Evolutionary conservation across 179 eudicot genomes (phyloP).

Genomic region (Dionaea muscipula): DNA sequence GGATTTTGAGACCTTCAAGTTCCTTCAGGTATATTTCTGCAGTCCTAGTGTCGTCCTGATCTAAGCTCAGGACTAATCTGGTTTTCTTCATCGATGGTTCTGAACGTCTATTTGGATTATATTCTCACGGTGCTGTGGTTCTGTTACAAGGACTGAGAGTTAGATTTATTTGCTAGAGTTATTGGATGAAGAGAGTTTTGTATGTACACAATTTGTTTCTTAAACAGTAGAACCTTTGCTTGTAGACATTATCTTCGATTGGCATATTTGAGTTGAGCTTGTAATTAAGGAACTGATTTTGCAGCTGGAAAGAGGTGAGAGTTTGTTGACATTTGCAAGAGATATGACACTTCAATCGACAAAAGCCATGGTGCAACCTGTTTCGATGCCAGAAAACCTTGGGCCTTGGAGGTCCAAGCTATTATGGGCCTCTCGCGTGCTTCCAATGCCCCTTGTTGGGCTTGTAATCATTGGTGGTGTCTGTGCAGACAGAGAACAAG

Average conservation of each 20-base stretch:
- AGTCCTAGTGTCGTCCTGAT: background rate
- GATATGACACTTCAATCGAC: constrained; percentile 84
- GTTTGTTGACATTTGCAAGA: constrained; percentile 81
- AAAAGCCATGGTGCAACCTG: constrained; percentile 60
- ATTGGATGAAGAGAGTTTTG: background rate
- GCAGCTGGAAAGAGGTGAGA: constrained; percentile 87
- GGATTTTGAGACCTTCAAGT: constrained; percentile 83
- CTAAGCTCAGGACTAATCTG: background rate
- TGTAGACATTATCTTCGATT: background rate
- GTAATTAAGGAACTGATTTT: constrained; percentile 3
- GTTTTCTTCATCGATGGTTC: background rate
- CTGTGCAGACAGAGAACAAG: constrained; percentile 60
- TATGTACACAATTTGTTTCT: background rate
- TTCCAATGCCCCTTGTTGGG: constrained; percentile 98
- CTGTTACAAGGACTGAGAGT: background rate
- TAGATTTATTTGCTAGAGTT: background rate
- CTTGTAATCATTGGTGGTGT: constrained; percentile 70
- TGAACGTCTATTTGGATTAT: too few relatives aligned
- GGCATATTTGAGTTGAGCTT: background rate
- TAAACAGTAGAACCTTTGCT: background rate
- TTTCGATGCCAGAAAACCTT: constrained; percentile 50
- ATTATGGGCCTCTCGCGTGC: constrained; percentile 80
- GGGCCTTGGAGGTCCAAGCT: constrained; percentile 95
- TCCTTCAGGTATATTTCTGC: constrained; percentile 55
- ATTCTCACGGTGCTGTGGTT: too few relatives aligned